Base-by-base conservation (phyloP, 371 early-diverging fungal genomes). In the Vairimorpha apis region DNA sequence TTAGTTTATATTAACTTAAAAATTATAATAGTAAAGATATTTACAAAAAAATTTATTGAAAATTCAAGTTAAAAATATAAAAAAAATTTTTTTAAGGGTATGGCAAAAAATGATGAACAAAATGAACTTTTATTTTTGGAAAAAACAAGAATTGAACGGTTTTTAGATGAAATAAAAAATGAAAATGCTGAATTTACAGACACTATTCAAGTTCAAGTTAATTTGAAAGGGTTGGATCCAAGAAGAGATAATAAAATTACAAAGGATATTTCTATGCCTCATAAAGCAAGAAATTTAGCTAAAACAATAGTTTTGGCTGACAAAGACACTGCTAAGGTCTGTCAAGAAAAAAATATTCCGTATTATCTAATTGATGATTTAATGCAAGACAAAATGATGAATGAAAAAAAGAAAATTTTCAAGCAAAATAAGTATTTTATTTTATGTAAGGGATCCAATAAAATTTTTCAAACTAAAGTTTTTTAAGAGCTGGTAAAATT, bases 361-460 rank as follows among this genome's bases (percentile, higher is more conserved):
- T 91, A 85, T 88, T 89, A 89, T 87, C 90, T 92, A 63, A 92
- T 92, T 81, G 93, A 95, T 53, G 75, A 80, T 55, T 93, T 94
- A 89, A 94, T 94, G 89, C 88, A 93, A 79, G 90, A 93, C 90
- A 93, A 94, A 90, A 92, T 92, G 90, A 94, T 95, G 91, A 93
- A 92, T 89, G 87, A 89, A 73, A 91, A 93, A 88, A 95, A 95
- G 91, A 94, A 93, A 88, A 88, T 97, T 73, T 92, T 87, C 70
- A 87, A 87, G 85, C 86, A 83, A 80, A 88, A 87, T 85, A 93
- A 95, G 87, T 94, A 94, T 80, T 95, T 97, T 89, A 85, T 97
- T 62, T 92, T 94, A 37, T 93, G 93, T 74, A 92, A 93, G 82
- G 90, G 91, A 72, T 87, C 94, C 81, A 93, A 95, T 88, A 95